A percentile compares a stretch with the other conserved stretches of the same genome.
Conservation (phyloP, 148 eudicot species). For the Camellia sinensis region DNA sequence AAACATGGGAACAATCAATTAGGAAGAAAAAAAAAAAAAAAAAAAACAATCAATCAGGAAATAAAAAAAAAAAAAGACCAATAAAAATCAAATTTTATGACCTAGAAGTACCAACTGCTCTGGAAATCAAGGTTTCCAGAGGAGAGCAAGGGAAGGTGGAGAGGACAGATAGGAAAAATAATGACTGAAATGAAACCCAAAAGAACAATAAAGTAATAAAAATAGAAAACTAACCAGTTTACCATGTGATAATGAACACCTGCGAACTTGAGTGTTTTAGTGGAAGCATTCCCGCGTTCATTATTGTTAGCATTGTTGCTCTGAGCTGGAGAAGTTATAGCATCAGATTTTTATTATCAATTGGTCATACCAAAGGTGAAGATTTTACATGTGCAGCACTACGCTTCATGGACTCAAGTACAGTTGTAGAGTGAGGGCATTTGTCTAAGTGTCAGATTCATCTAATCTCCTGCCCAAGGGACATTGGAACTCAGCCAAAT, state of each 20-base stretch:
- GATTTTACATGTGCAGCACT: conserved; percentile 25
- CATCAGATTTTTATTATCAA: conserved; percentile 37
- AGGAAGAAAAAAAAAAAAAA: neutral
- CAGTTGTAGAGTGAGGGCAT: no score
- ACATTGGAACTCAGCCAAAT: no score
- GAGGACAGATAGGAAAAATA: neutral
- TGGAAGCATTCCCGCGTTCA: conserved; percentile 59
- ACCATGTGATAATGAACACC: conserved; percentile 96
- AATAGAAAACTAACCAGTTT: conserved; percentile 68
- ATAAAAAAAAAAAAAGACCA: neutral
- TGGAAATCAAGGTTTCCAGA: neutral
- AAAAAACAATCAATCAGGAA: neutral
- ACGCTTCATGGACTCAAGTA: no score
- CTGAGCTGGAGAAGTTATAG: conserved; percentile 31
- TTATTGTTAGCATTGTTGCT: conserved; percentile 42
- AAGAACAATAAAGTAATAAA: neutral
- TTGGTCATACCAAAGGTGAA: conserved; percentile 28
- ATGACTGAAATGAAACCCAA: neutral
- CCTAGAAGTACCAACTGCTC: neutral
- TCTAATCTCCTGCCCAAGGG: no score
- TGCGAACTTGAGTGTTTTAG: conserved; percentile 53
- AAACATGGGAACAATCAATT: neutral
- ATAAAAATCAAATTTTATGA: no score
- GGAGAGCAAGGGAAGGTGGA: neutral
- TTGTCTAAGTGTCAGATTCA: no score